Conservation (phyloP, 2,329 filamentous ascomycete species). For the Cladosporium cucumerinum region DNA sequence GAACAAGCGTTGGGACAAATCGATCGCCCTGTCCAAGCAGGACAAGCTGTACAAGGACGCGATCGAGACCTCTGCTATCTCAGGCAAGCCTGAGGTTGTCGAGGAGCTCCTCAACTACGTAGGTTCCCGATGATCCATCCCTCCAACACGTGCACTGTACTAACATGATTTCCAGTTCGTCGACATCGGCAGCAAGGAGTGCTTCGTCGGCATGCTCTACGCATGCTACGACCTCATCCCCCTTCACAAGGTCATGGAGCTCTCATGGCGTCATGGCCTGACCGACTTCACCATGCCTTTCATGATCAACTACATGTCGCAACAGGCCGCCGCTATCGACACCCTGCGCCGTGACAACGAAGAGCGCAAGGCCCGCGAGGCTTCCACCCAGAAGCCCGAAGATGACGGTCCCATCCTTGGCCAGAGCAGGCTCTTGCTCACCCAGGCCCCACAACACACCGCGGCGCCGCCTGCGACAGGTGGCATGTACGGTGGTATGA, state of each 20-base stretch:
- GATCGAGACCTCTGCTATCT: conserved; percentile 94
- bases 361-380: conserved; percentile 71
- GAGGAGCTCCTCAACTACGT: conserved; percentile 96
- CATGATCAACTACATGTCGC: conserved; percentile 96
- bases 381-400: conserved; percentile 80
- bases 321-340: conserved; percentile 84
- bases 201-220: conserved; percentile 99
- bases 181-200: conserved; percentile 97
- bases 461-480: conserved; percentile 58
- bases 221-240: conserved; percentile 97
- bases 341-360: conserved; percentile 93
- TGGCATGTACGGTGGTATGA: conserved; percentile 55
- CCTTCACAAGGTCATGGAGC: conserved; percentile 86
- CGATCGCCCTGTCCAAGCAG: conserved; percentile 94
- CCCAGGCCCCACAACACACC: conserved; percentile 71
- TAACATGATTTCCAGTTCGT: conserved; percentile 67
- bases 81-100: conserved; percentile 83
- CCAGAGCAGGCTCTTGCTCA: conserved; percentile 87
- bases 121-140: conserved; percentile 49
- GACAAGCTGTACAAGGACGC: conserved; percentile 99
- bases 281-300: conserved; percentile 99
- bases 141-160: neutral
- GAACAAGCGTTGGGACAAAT: conserved; percentile 99
- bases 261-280: conserved; percentile 94
- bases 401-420: conserved; percentile 93